Conservation (phyloP, 169 alveolate genomes). For the Eimeria tenella region DNA sequence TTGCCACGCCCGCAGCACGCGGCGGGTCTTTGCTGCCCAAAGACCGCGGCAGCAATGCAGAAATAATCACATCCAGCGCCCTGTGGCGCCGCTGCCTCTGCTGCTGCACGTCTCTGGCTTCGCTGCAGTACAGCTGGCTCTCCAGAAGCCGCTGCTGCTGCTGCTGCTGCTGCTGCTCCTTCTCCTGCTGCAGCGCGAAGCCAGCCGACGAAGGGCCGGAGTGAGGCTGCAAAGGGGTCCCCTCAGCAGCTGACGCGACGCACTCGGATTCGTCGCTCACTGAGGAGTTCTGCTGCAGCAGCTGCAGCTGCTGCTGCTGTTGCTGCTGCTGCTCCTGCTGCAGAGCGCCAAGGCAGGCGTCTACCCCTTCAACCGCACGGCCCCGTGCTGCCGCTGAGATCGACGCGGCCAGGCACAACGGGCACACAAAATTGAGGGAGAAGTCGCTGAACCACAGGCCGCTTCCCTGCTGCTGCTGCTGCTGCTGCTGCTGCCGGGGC, state of each 20-base stretch:
- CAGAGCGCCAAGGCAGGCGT: background rate
- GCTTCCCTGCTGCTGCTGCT: slow-evolving; percentile 24
- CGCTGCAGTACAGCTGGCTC: background rate
- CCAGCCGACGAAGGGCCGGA: background rate
- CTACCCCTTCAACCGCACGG: slow-evolving; percentile 8
- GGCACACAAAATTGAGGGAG: slow-evolving; percentile 16
- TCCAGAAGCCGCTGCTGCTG: slow-evolving; percentile 42
- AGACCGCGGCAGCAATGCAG: slow-evolving; percentile 38
- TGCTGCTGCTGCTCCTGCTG: slow-evolving; percentile 38
- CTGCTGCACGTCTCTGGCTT: slow-evolving; percentile 4
- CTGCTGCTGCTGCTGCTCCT: slow-evolving; percentile 56
- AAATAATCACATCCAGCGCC: slow-evolving; percentile 18
- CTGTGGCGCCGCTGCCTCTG: slow-evolving; percentile 53
- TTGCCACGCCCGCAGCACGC: background rate
- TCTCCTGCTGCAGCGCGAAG: slow-evolving; percentile 18
- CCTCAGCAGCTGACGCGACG: background rate
- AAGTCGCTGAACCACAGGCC: slow-evolving; percentile 5
- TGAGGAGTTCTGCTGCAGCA: background rate
- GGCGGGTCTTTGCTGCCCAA: slow-evolving; percentile 8
- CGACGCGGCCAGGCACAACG: slow-evolving; percentile 4
- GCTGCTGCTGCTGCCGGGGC: slow-evolving; percentile 52
- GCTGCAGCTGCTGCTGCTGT: slow-evolving; percentile 16
- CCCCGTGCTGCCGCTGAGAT: slow-evolving; percentile 38
- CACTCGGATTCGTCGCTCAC: background rate
- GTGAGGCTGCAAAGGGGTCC: slow-evolving; percentile 2